Evolutionary conservation across 2,329 filamentous ascomycete genomes (phyloP).

Genomic region (Talaromyces sp.): DNA sequence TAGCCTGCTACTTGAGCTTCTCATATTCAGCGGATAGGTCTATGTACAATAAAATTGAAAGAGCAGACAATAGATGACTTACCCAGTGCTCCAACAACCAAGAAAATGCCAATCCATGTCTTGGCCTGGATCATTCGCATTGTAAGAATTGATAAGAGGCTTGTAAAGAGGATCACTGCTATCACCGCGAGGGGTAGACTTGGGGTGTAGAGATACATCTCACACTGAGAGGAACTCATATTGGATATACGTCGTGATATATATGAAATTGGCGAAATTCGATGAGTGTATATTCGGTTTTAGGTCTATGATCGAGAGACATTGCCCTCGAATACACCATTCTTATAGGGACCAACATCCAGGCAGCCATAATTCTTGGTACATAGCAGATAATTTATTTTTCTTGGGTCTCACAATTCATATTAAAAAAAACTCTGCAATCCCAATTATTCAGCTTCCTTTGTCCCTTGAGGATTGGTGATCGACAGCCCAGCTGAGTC

Average conservation of each 20-base stretch:
- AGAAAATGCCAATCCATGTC: neutral
- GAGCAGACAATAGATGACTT: neutral
- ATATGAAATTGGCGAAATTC: neutral
- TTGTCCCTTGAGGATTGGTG: neutral
- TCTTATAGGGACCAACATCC: neutral
- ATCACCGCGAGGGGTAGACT: neutral
- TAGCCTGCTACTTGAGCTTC: neutral
- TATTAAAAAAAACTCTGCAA: neutral
- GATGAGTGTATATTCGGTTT: neutral
- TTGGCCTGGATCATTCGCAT: neutral
- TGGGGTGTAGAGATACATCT: neutral
- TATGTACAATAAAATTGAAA: neutral
- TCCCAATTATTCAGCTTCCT: neutral
- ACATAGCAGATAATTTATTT: neutral
- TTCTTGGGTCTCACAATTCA: neutral
- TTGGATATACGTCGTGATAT: neutral
- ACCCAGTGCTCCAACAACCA: neutral
- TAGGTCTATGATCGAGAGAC: neutral
- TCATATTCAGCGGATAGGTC: neutral
- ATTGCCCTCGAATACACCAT: neutral
- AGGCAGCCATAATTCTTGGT: neutral
- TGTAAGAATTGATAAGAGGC: neutral
- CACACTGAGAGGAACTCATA: neutral
- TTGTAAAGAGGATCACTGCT: neutral
- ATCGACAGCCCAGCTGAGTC: neutral